phyloP scores from a whole-genome alignment of 2,329 filamentous ascomycete genomes.

The Colletotrichum orbiculare region DNA sequence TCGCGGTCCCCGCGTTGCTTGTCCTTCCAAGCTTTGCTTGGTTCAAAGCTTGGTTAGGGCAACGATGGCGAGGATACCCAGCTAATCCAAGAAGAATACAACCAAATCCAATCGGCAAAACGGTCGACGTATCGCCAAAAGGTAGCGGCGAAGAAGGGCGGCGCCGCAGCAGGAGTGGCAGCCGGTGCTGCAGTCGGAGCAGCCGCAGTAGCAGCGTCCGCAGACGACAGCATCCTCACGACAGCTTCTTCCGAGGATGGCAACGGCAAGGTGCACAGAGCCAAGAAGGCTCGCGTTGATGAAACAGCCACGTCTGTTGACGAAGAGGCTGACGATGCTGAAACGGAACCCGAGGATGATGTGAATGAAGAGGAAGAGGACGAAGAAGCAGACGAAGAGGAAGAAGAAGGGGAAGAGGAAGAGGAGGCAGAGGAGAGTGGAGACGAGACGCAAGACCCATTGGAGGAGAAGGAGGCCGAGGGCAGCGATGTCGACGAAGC shows the following conservation, averaged over 20 bases:
- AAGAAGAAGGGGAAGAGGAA: slow-evolving; percentile 56
- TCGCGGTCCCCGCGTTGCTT: slow-evolving; percentile 35
- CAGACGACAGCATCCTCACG: slow-evolving; percentile 49
- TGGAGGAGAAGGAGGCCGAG: slow-evolving; percentile 63
- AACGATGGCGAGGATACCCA: background rate
- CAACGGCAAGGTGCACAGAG: slow-evolving; percentile 49
- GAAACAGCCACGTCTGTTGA: slow-evolving; percentile 48
- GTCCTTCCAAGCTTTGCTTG: background rate
- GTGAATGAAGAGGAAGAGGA: slow-evolving; percentile 61
- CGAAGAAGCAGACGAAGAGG: slow-evolving; percentile 53
- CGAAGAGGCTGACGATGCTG: slow-evolving; percentile 52
- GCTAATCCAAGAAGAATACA: slow-evolving; percentile 67
- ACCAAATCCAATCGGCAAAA: slow-evolving; percentile 78
- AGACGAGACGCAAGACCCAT: slow-evolving; percentile 64
- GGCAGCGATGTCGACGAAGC: slow-evolving; percentile 70
- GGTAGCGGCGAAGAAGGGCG: slow-evolving; percentile 71
- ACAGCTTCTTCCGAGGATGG: slow-evolving; percentile 38
- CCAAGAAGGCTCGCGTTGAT: slow-evolving; percentile 61
- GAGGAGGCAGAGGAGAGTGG: slow-evolving; percentile 63
- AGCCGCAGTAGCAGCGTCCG: slow-evolving; percentile 26
- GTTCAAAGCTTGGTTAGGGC: background rate
- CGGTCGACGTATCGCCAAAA: slow-evolving; percentile 78
- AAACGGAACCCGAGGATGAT: slow-evolving; percentile 56
- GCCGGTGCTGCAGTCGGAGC: slow-evolving; percentile 45
- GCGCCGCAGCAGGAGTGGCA: slow-evolving; percentile 49